phyloP scores from a whole-genome alignment of 2,329 filamentous ascomycete genomes.

The Berkeleyomyces rouxiae region DNA sequence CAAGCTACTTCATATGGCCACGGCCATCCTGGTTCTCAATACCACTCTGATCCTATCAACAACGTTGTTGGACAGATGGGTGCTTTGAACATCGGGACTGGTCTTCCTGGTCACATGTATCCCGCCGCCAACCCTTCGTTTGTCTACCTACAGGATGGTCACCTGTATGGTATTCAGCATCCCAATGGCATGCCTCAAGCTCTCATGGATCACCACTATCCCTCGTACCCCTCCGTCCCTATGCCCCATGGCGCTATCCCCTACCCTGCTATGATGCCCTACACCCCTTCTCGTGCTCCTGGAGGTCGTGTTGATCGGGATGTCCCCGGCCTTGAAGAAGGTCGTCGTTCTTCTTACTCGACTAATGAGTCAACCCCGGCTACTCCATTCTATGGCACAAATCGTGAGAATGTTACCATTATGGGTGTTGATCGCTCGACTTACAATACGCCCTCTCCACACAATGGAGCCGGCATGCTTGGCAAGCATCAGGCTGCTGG shows the following conservation, averaged over 20 bases:
- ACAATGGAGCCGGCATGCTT: constrained; percentile 32
- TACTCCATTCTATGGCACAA: constrained; percentile 45
- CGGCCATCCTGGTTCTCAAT: constrained; percentile 1
- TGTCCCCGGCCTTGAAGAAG: constrained; percentile 42
- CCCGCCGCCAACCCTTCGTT: constrained; percentile 14
- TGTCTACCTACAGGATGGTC: constrained; percentile 21
- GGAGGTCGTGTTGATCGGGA: constrained; percentile 33
- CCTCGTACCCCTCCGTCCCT: constrained; percentile 17
- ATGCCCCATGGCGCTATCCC: constrained; percentile 20
- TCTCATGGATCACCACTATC: constrained; percentile 3
- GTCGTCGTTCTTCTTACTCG: constrained; percentile 48
- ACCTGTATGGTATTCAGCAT: constrained; percentile 21
- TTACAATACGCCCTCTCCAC: constrained; percentile 51
- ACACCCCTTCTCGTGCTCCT: constrained; percentile 37
- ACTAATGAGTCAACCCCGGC: constrained; percentile 50
- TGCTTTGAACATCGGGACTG: constrained; percentile 22
- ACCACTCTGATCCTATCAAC: constrained; percentile 5
- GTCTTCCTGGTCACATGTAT: constrained; percentile 6
- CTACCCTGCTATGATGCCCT: constrained; percentile 29
- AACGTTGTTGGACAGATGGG: constrained; percentile 14
- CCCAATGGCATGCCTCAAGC: constrained; percentile 6
- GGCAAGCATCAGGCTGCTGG: constrained; percentile 28
- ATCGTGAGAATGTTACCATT: constrained; percentile 40
- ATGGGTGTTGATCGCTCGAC: constrained; percentile 41
- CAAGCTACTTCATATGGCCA: constrained; percentile 2